Evolutionary conservation across 176 grass and related monocot genomes (phyloP), one percentile per base, ranked within the genome.

Genomic region (Carex myosuroides): DNA sequence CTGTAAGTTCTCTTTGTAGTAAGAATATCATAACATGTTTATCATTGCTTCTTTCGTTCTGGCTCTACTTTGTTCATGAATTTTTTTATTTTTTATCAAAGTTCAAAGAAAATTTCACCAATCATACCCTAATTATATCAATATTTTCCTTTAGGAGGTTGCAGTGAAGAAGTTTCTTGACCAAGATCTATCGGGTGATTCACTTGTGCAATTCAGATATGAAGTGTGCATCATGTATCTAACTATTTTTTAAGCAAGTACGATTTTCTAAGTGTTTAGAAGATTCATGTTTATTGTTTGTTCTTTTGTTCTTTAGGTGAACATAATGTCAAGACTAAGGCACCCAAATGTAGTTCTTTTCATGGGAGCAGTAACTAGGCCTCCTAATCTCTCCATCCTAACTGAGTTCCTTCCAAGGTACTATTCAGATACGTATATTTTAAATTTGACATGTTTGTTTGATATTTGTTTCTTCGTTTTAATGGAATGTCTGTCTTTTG

Each of bases 341-440:
- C 96, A 99, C 48, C 96, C 93, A 24, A 99, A 95, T 92, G 85
- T 99, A n/a, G 96, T 99, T 94, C 93, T 99, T 83, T 99, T 95
- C 88, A 92, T 99, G 93, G 96, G 96, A 88, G 90, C 92, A 76
- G 96, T 99, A 85, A 92, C 93, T 64, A 93, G 92, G 18, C 88
- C 96, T 70, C 93, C 96, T 89, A 95, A 99, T 89, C 93, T 99
- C 37, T 99, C 96, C 86, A 99, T 99, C 89, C 85, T 99, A 69
- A 95, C 91, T 2, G 96, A 99, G 68, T 99, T 92, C 82, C 96
- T 95, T 83, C 96, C 96, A 58, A 93, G 96, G 96, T 99, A 30
- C 86, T 78, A 73, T 86, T 44, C 76, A 74, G 24, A 10, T 73
- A 63, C 20, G 13, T 78, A 83, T 83, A 74, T 50, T 56, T 60